Evolutionary conservation across 1,139 yeast species (phyloP).

Genomic region (Pichia terricola): DNA sequence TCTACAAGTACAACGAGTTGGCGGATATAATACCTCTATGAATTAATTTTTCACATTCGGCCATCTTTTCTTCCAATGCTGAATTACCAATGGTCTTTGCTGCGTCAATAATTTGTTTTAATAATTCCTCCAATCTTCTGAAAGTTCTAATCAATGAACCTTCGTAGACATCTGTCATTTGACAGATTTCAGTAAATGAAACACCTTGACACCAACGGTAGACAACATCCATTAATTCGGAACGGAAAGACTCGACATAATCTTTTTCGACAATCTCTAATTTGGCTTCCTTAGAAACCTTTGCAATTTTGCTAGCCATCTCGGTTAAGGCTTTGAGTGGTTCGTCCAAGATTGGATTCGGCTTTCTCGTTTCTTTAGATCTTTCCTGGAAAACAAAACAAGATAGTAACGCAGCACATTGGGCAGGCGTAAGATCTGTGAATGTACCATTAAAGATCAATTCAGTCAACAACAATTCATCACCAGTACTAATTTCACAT

Average conservation of each 20-base stretch:
- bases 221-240: slow-evolving; percentile 94
- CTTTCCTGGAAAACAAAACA: slow-evolving; percentile 97
- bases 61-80: slow-evolving; percentile 83
- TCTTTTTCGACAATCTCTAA: slow-evolving; percentile 84
- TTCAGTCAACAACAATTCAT: slow-evolving; percentile 81
- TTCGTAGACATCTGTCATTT: slow-evolving; percentile 97
- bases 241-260: slow-evolving; percentile 81
- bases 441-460: slow-evolving; percentile 91
- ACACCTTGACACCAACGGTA: slow-evolving; percentile 97
- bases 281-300: slow-evolving; percentile 80
- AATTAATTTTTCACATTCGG: slow-evolving; percentile 68
- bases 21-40: slow-evolving; percentile 97
- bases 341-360: slow-evolving; percentile 80
- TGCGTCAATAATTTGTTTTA: slow-evolving; percentile 82
- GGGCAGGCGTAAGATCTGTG: slow-evolving; percentile 78
- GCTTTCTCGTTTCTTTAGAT: slow-evolving; percentile 78
- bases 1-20: slow-evolving; percentile 70
- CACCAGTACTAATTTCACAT: slow-evolving; percentile 91
- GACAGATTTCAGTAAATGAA: slow-evolving; percentile 89
- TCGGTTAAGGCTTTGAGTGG: slow-evolving; percentile 82
- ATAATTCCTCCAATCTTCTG: slow-evolving; percentile 84
- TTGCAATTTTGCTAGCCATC: slow-evolving; percentile 85
- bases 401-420: slow-evolving; percentile 83
- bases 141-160: slow-evolving; percentile 93
- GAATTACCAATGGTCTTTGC: slow-evolving; percentile 89